These are phyloP conservation scores for Arthrobotrys sphaeroides DNA, from an alignment of 2,329 filamentous ascomycete species.

Conservation along the genomic window DNA sequence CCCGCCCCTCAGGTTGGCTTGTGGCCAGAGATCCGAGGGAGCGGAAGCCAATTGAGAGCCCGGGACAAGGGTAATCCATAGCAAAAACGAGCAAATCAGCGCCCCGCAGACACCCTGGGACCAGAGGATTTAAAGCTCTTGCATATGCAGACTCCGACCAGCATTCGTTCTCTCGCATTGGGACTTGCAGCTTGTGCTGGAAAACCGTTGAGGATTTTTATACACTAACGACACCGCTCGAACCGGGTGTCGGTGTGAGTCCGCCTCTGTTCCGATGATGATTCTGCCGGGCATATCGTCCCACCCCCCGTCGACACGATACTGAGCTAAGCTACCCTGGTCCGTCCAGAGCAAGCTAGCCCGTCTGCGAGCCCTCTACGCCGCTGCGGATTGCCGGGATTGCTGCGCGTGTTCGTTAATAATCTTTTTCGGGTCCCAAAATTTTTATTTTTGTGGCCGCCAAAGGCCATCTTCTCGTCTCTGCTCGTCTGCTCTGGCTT, in stretches of 20 bases:
- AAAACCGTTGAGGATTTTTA: constrained; percentile 22
- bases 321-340: constrained; percentile 1
- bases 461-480: neutral
- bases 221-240: constrained; percentile 6
- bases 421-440: neutral
- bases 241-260: constrained; percentile 13
- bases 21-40: constrained; percentile 35
- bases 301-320: neutral
- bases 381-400: neutral
- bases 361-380: neutral
- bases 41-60: constrained; percentile 45
- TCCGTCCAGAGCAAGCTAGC: neutral
- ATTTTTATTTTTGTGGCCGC: neutral
- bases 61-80: constrained; percentile 4
- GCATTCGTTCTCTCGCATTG: constrained; percentile 7
- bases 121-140: constrained; percentile 18
- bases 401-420: constrained; percentile 7
- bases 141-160: constrained; percentile 21
- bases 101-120: constrained; percentile 28
- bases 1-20: constrained; percentile 51
- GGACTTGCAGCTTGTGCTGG: neutral
- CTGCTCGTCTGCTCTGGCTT: neutral
- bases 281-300: constrained; percentile 9
- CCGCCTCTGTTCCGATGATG: constrained; percentile 10
- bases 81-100: constrained; percentile 51